Base-by-base conservation (phyloP, 2,329 filamentous ascomycete species). In the Drechmeria coniospora region DNA sequence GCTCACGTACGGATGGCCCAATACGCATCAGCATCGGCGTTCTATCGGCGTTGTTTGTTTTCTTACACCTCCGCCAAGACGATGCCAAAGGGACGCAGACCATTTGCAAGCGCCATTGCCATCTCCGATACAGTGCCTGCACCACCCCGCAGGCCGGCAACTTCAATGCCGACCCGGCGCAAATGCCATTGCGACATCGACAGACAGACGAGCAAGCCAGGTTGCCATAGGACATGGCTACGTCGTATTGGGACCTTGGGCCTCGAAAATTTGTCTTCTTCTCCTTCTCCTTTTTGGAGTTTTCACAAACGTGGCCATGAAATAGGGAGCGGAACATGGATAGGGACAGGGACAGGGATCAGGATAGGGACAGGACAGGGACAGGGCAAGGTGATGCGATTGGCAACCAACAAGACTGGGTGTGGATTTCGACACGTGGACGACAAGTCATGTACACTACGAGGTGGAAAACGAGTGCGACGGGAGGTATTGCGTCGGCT, bases 1-100 rank as follows among this genome's bases (percentile, higher is more conserved):
- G 15, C 6, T 10, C n/a, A 9, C n/a, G 11, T n/a, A 23, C 13
- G 32, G 26, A 31, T 34, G 24, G 33, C 30, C 20, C 23, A 37
- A 38, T 30, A 37, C 29, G 47, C 48, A 51, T 49, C 36, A 46
- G 47, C 48, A 51, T 46, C 25, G 48, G 48, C 46, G 48, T 51
- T 49, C 32, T 28, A 23, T 36, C 37, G 35, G 35, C 37, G 36
- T 39, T 32, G 23, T 36, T 35, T 38, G 5, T 9, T 21, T 21
- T 21, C 10, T 6, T 21, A 4, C 12, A n/a, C 18, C 18, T 6
- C 7, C 18, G 10, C 18, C n/a, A n/a, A n/a, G n/a, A n/a, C n/a
- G n/a, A n/a, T n/a, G n/a, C n/a, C n/a, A n/a, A n/a, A n/a, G n/a
- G n/a, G n/a, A n/a, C n/a, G n/a, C n/a, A n/a, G n/a, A n/a, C n/a